Evolutionary conservation across 495 filamentous ascomycete genomes (phyloP), one percentile per base, ranked within the genome.

Genomic region (Apodospora peruviana): DNA sequence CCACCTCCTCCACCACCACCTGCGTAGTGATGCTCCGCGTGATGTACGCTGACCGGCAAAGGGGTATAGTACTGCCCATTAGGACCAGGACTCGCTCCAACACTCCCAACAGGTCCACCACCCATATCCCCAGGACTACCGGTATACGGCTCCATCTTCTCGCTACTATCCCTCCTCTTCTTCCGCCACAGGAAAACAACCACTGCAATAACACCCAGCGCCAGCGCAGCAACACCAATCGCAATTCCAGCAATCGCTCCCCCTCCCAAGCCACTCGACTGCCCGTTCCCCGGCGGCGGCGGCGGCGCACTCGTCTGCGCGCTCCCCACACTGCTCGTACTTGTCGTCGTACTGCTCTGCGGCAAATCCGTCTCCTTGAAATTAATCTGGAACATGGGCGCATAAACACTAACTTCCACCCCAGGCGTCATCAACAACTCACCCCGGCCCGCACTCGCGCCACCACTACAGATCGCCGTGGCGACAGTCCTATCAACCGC

Each of bases 351-450:
- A 24, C 42, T 45, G 16, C 1, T 45, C 3, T 12, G 10, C 1
- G 45, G 17, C 11, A 35, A 21, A 29, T 67, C 64, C 20, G 59
- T 48, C 3, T 51, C 23, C 27, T 64, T 27, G 43, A 51, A 59
- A 0, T 57, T 58, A 38, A 64, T 50, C 49, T 67, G 62, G 40
- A 66, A 48, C 56, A 67, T 62, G 35, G 58, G 58, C 17, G 64
- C 64, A 29, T 34, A 60, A n/a, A 65, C 36, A 32, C 51, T 46
- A 14, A 56, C 40, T 8, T 9, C 39, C 0, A 18, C n/a, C 17
- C 38, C 38, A 16, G 57, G 59, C 1, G 55, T 61, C 5, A 51
- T 52, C n/a, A n/a, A n/a, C n/a, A n/a, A n/a, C 17, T 40, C 43
- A 7, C 34, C 51, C 7, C 52, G 49, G 16, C 40, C 41, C 39